phyloP scores from a whole-genome alignment of 2,329 filamentous ascomycete genomes.

The Basipetospora chlamydospora region DNA sequence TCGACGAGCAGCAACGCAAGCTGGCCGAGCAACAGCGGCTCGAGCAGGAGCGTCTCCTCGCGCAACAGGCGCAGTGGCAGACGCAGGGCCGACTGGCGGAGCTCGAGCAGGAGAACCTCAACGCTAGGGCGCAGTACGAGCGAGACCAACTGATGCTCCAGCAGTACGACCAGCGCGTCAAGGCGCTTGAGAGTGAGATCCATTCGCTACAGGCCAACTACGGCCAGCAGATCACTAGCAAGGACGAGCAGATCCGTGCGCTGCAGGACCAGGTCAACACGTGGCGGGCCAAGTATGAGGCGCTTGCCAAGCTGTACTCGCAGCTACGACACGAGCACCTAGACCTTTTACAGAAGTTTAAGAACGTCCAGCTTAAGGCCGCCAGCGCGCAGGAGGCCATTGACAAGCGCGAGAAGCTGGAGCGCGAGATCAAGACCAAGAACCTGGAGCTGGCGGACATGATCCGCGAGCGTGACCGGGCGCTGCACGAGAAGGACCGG shows the following conservation, averaged over 20 bases:
- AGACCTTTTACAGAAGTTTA: slow-evolving; percentile 90
- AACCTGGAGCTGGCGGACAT: slow-evolving; percentile 97
- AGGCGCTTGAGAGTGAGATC: slow-evolving; percentile 80
- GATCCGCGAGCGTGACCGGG: slow-evolving; percentile 91
- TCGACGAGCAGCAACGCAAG: slow-evolving; percentile 83
- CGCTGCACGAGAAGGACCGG: slow-evolving; percentile 84
- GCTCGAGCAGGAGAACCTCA: slow-evolving; percentile 86
- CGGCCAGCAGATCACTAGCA: slow-evolving; percentile 72
- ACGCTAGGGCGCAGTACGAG: slow-evolving; percentile 88
- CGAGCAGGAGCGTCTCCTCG: slow-evolving; percentile 78
- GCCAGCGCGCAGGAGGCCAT: slow-evolving; percentile 95
- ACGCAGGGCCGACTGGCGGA: slow-evolving; percentile 93
- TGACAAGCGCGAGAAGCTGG: slow-evolving; percentile 82
- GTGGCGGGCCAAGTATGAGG: slow-evolving; percentile 94
- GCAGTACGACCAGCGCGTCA: slow-evolving; percentile 90
- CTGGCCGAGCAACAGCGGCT: slow-evolving; percentile 80
- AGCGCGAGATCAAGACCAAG: slow-evolving; percentile 97
- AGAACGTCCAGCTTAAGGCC: slow-evolving; percentile 88
- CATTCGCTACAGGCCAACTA: slow-evolving; percentile 68
- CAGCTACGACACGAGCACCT: slow-evolving; percentile 91
- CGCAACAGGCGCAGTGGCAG: slow-evolving; percentile 82
- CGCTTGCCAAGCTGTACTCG: slow-evolving; percentile 90
- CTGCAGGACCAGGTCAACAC: slow-evolving; percentile 96
- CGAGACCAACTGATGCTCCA: slow-evolving; percentile 94
- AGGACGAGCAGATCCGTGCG: slow-evolving; percentile 85